Conservation (phyloP, 2,329 filamentous ascomycete species). For the Epichloe coenophiala region DNA sequence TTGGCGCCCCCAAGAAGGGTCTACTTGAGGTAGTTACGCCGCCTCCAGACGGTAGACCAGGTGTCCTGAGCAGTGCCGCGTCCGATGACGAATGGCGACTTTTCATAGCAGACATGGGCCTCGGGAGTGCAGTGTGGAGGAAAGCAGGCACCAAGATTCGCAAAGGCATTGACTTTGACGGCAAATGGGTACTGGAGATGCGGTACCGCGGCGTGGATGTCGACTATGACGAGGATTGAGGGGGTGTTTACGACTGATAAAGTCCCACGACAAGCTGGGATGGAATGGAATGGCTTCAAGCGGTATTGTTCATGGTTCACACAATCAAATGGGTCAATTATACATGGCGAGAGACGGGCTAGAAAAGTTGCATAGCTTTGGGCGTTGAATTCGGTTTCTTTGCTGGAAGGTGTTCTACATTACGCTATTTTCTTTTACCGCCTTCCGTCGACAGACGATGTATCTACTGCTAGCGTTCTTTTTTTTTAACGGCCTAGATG, state of each 20-base stretch:
- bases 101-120: slow-evolving; percentile 75
- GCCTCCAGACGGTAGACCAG: slow-evolving; percentile 24
- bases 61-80: slow-evolving; percentile 15
- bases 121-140: slow-evolving; percentile 71
- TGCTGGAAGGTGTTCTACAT: no score
- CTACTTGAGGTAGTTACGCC: slow-evolving; percentile 62
- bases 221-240: slow-evolving; percentile 11
- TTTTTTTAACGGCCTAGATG: no score
- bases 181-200: slow-evolving; percentile 71
- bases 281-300: background rate
- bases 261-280: background rate
- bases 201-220: slow-evolving; percentile 28
- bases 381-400: background rate
- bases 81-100: slow-evolving; percentile 59
- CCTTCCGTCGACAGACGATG: no score
- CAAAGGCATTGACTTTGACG: slow-evolving; percentile 78
- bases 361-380: no score
- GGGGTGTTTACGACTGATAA: background rate
- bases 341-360: no score
- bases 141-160: slow-evolving; percentile 70
- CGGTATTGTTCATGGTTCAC: background rate
- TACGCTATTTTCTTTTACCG: no score
- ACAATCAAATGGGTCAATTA: no score
- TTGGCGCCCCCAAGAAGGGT: slow-evolving; percentile 79
- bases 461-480: no score